Base-by-base conservation (phyloP, 768 basidiomycete species). In the Suillus hirtellus region DNA sequence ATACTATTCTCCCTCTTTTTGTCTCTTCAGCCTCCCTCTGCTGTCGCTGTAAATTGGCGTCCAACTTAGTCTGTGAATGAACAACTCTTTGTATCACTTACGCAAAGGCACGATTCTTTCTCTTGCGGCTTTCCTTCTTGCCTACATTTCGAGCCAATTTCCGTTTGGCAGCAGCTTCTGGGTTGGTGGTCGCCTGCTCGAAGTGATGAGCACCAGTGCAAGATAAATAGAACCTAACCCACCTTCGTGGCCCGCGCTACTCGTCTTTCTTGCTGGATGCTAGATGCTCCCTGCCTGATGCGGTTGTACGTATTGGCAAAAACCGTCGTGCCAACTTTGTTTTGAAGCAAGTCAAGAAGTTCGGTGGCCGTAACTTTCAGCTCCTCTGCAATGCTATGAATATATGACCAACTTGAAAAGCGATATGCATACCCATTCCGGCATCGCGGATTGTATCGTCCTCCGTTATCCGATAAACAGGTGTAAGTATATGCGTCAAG, bases 61-160 rank as follows among this genome's bases (percentile, higher is more conserved):
- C 11, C 56, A 27, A 47, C 4, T 46, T 47, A 60, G 21, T 44
- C 17, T 15, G 27, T 21, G 4, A 44, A 8, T 53, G 53, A 3
- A 27, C 5, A 0, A 6, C 44, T 10, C 7, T 5, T 24, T 24
- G 12, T n/a, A 21, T 50, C 10, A 81, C 90, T 77, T 69, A 89
- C 89, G 81, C 80, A 71, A 86, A 88, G 31, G 73, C 70, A 34
- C 79, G 74, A 52, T 81, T 83, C 75, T 93, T 95, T 69, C 93
- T 79, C 73, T 96, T 96, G 71, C 88, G 82, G 66, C 90, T 90
- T 68, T 92, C 93, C 76, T 93, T 95, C 79, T 96, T 96, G 68
- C 84, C 80, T 11, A 74, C 75, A 65, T 93, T 92, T 66, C 87
- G 78, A 67, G 89, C 88, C 62, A 85, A 70, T 74, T 90, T 94